Evolutionary conservation across 805 yeast species (phyloP).

Genomic region (Yamadazyma paraphyllophila): DNA sequence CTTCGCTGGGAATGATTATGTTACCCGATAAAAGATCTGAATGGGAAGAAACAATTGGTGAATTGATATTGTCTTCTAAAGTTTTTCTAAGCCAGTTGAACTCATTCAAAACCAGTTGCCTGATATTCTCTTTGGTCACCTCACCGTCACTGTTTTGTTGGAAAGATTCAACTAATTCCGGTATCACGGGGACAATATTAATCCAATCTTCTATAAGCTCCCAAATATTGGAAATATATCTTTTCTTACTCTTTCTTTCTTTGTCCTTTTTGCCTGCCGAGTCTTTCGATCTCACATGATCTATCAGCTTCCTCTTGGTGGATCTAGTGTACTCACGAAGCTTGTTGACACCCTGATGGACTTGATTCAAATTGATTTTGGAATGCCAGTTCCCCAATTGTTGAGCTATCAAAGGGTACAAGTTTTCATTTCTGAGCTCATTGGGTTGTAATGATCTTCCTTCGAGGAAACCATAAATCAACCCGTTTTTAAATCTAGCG

Average conservation of each 20-base stretch:
- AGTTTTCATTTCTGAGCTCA: conserved; percentile 46
- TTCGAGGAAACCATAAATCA: conserved; percentile 65
- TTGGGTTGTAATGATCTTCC: conserved; percentile 60
- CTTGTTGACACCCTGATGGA: conserved; percentile 46
- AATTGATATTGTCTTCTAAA: conserved; percentile 32
- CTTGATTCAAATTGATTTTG: conserved; percentile 41
- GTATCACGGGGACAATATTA: conserved; percentile 52
- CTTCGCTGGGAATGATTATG: conserved; percentile 54
- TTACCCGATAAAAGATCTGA: conserved; percentile 76
- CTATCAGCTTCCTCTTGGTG: conserved; percentile 12
- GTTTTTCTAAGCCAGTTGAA: conserved; percentile 52
- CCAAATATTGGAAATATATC: conserved; percentile 52
- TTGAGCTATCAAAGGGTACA: conserved; percentile 61
- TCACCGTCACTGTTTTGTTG: conserved; percentile 26
- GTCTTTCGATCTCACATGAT: conserved; percentile 4
- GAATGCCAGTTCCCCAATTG: conserved; percentile 72
- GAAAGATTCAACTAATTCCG: conserved; percentile 37
- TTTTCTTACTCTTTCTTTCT: conserved; percentile 20
- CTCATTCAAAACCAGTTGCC: conserved; percentile 47
- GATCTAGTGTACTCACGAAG: conserved; percentile 27
- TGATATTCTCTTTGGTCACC: conserved; percentile 24
- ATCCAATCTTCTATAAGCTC: conserved; percentile 63
- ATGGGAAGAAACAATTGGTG: conserved; percentile 63
- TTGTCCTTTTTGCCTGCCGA: conserved; percentile 2
- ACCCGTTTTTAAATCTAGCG: conserved; percentile 69